Evolutionary conservation across 2,329 filamentous ascomycete species (phyloP).

Genomic region (Venturia carpophila): DNA sequence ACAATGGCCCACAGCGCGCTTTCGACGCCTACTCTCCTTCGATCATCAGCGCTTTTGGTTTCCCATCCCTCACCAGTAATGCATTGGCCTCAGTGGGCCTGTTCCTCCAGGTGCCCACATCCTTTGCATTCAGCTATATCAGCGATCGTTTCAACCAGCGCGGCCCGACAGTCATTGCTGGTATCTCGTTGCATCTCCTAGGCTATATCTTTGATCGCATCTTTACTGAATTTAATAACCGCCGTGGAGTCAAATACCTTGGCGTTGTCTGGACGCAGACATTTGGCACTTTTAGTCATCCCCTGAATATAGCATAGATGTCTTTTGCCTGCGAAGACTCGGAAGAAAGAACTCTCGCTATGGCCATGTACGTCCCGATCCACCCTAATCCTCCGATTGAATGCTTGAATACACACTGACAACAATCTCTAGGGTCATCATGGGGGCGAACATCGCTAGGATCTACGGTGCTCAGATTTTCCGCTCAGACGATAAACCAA

Average conservation of each 20-base stretch:
- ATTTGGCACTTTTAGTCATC: slow-evolving; percentile 48
- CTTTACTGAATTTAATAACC: slow-evolving; percentile 40
- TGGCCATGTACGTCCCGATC: slow-evolving; percentile 43
- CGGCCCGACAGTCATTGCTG: slow-evolving; percentile 46
- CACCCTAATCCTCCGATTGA: slow-evolving; percentile 10
- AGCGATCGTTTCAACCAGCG: slow-evolving; percentile 46
- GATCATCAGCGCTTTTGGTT: slow-evolving; percentile 48
- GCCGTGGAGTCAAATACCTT: slow-evolving; percentile 42
- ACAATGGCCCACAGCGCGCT: slow-evolving; percentile 42
- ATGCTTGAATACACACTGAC: neutral
- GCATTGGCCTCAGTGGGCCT: slow-evolving; percentile 49
- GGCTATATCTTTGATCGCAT: slow-evolving; percentile 49
- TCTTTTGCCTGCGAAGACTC: slow-evolving; percentile 49
- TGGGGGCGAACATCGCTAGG: slow-evolving; percentile 44
- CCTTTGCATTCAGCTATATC: slow-evolving; percentile 45
- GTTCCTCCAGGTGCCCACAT: slow-evolving; percentile 46
- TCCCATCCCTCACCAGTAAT: slow-evolving; percentile 39
- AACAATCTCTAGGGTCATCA: neutral
- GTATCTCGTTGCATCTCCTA: slow-evolving; percentile 41
- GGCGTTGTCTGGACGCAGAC: slow-evolving; percentile 50
- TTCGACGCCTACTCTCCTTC: slow-evolving; percentile 48
- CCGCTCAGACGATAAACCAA: slow-evolving; percentile 44
- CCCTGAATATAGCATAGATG: slow-evolving; percentile 54
- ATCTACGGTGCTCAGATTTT: slow-evolving; percentile 57
- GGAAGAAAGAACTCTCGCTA: slow-evolving; percentile 51